phyloP scores from a whole-genome alignment of 140 eudicot genomes.

The Anethum foeniculum region DNA sequence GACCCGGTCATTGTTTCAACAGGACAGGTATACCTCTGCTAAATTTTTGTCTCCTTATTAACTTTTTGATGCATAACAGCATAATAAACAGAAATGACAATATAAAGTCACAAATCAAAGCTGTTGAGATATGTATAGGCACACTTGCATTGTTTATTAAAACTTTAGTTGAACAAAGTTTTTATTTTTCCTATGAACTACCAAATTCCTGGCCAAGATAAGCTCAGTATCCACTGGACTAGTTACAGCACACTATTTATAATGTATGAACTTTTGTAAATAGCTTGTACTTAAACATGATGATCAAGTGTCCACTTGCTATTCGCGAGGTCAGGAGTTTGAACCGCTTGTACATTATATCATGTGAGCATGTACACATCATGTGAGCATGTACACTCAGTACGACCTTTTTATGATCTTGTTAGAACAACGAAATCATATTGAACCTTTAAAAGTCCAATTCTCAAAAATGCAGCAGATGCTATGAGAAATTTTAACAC shows the following conservation, averaged over 20 bases:
- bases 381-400: neutral
- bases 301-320: neutral
- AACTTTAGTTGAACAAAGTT: neutral
- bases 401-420: neutral
- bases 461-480: neutral
- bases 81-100: neutral
- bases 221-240: neutral
- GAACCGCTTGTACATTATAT: neutral
- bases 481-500: neutral
- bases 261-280: neutral
- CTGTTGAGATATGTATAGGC: neutral
- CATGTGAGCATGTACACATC: neutral
- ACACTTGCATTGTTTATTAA: neutral
- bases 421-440: neutral
- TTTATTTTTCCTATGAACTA: neutral
- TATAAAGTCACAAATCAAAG: neutral
- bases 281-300: neutral
- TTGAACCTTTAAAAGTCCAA: neutral
- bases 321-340: neutral
- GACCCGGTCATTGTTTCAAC: constrained; percentile 97
- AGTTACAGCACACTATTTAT: neutral
- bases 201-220: neutral
- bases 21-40: constrained; percentile 59
- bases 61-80: neutral
- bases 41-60: constrained; percentile 1